A percentile compares a stretch with the other conserved stretches of the same genome.
These are phyloP conservation scores for Russula sp. DNA, from an alignment of 768 basidiomycete species.

Conservation along the genomic window DNA sequence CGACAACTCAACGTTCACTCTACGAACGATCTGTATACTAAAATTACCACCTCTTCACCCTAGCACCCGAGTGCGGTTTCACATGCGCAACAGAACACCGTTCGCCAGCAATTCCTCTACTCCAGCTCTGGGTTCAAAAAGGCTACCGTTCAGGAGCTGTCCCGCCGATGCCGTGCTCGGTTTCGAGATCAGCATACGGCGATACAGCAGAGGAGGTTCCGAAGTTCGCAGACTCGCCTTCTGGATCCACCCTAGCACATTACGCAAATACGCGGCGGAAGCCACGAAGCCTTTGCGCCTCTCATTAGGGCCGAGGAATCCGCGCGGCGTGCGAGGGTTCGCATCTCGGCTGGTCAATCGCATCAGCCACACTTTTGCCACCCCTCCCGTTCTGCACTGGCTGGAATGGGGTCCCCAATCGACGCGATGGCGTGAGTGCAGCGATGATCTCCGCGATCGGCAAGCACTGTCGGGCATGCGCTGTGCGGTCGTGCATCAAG, in stretches of 20 bases:
- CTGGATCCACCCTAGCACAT: constrained; percentile 6
- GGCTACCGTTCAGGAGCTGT: constrained; percentile 8
- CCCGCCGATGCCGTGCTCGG: constrained; percentile 10
- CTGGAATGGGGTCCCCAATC: constrained; percentile 12
- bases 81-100: constrained; percentile 9
- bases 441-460: constrained; percentile 8
- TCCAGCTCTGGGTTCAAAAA: neutral
- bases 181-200: constrained; percentile 10
- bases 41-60: constrained; percentile 4
- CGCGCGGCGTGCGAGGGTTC: neutral
- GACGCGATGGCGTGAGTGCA: constrained; percentile 13
- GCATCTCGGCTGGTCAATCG: neutral
- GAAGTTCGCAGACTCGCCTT: constrained; percentile 9
- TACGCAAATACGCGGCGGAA: constrained; percentile 3
- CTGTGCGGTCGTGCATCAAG: constrained; percentile 12
- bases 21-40: constrained; percentile 11
- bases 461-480: constrained; percentile 15
- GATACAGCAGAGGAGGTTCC: neutral
- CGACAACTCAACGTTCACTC: neutral
- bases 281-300: neutral
- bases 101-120: neutral
- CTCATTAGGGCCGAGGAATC: neutral
- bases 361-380: neutral
- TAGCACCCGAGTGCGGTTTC: constrained; percentile 5
- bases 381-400: constrained; percentile 8